These are phyloP conservation scores for Phytophthora pinifolia DNA, from an alignment of 352 stramenopile genomes.

Conservation along the genomic window DNA sequence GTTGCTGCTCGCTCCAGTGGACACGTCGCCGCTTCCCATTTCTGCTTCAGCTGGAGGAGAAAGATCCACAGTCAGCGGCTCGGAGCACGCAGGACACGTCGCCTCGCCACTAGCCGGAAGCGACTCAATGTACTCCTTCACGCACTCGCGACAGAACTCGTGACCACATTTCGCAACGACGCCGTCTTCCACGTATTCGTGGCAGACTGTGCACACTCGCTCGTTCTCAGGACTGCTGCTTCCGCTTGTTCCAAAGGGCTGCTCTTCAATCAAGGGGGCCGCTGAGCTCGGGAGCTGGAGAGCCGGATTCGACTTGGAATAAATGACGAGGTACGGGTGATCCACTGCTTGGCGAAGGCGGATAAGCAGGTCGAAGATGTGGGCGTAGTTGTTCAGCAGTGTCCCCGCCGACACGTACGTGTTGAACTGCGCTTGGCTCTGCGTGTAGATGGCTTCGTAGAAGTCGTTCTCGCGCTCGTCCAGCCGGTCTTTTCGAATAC, in stretches of 20 bases:
- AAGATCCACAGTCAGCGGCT: slow-evolving; percentile 87
- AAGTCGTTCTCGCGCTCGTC: slow-evolving; percentile 97
- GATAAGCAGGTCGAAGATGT: slow-evolving; percentile 98
- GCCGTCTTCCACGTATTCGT: slow-evolving; percentile 90
- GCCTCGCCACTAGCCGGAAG: slow-evolving; percentile 56
- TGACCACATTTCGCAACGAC: slow-evolving; percentile 90
- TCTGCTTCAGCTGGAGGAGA: slow-evolving; percentile 27
- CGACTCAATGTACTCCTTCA: slow-evolving; percentile 81
- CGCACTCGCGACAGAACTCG: slow-evolving; percentile 91
- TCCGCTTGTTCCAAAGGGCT: slow-evolving; percentile 46
- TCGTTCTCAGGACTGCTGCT: slow-evolving; percentile 31
- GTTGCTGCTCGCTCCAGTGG: slow-evolving; percentile 8
- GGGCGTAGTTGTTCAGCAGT: slow-evolving; percentile 99
- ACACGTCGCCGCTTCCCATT: slow-evolving; percentile 13
- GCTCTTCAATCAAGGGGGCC: slow-evolving; percentile 58
- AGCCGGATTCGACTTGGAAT: slow-evolving; percentile 86
- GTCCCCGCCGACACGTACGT: slow-evolving; percentile 97
- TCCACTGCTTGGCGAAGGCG: slow-evolving; percentile 97
- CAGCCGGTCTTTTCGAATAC: slow-evolving; percentile 80
- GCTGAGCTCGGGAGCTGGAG: slow-evolving; percentile 55
- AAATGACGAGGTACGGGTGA: slow-evolving; percentile 97
- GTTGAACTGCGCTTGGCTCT: slow-evolving; percentile 97
- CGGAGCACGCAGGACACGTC: slow-evolving; percentile 78
- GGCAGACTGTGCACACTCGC: slow-evolving; percentile 89
- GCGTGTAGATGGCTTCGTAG: slow-evolving; percentile 98